These are phyloP conservation scores for Lupinus albus DNA, from an alignment of 306 rosid species.

Conservation along the genomic window DNA sequence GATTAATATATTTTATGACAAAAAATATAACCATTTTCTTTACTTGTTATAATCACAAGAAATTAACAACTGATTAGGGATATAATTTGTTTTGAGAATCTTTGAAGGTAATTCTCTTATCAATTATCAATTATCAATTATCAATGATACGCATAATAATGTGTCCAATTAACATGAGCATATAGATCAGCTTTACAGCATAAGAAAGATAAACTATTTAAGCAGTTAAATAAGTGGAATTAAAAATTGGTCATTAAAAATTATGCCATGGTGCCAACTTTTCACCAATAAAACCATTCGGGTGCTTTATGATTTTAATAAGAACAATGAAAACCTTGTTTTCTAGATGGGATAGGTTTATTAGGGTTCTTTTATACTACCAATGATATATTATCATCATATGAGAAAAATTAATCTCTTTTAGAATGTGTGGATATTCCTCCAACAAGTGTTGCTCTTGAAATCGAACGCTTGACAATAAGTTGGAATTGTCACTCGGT, in stretches of 20 bases:
- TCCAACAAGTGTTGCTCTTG: too few species aligned
- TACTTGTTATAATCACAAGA: neutral
- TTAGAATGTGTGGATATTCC: too few species aligned
- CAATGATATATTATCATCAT: too few species aligned
- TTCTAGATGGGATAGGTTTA: too few species aligned
- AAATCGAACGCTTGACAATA: too few species aligned
- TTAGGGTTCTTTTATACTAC: too few species aligned
- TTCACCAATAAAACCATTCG: slow-evolving; percentile 13
- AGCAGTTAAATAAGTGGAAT: slow-evolving; percentile 49
- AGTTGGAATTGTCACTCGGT: too few species aligned
- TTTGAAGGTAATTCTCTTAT: slow-evolving; percentile 9
- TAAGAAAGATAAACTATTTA: slow-evolving; percentile 37
- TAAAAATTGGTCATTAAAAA: slow-evolving; percentile 37
- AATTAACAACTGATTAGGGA: slow-evolving; percentile 7
- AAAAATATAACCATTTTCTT: neutral
- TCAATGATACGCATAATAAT: neutral
- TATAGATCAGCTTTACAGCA: slow-evolving; percentile 14
- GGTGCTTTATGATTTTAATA: slow-evolving; percentile 6
- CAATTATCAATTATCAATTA: slow-evolving; percentile 25
- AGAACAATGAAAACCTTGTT: too few species aligned
- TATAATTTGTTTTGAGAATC: slow-evolving; percentile 32
- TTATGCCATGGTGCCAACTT: slow-evolving; percentile 19
- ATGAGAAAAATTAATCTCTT: too few species aligned
- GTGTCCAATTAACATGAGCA: slow-evolving; percentile 29
- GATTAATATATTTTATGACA: neutral